Evolutionary conservation across 208 protist genomes (phyloP).

Genomic region (Leptomonas seymouri): DNA sequence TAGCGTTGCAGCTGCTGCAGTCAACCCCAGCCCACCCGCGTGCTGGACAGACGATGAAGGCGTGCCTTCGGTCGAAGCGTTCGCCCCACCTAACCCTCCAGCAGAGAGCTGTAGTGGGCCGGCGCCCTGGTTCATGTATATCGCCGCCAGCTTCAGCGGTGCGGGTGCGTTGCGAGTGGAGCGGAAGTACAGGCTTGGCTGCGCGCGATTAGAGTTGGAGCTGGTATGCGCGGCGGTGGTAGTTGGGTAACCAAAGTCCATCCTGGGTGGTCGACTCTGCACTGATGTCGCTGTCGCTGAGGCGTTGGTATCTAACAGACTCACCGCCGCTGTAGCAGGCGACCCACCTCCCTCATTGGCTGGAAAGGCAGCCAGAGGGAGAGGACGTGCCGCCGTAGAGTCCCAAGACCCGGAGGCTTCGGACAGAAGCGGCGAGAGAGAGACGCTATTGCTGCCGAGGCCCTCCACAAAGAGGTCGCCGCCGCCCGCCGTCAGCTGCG

Average conservation of each 20-base stretch:
- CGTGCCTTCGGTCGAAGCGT: neutral
- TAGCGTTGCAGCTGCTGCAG: neutral
- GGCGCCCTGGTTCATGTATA: conserved; percentile 1
- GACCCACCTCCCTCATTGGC: neutral
- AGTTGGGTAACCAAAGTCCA: conserved; percentile 7
- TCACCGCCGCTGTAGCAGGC: neutral
- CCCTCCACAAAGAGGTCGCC: conserved; percentile 12
- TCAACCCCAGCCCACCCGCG: no score
- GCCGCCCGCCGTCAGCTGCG: conserved; percentile 11
- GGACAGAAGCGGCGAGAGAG: conserved; percentile 13
- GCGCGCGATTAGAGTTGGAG: conserved; percentile 18
- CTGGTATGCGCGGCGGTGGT: neutral
- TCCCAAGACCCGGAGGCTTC: neutral
- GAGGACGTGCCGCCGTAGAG: neutral
- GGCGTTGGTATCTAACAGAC: neutral
- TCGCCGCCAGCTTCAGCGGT: conserved; percentile 22
- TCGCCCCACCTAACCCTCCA: neutral
- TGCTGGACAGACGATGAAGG: conserved; percentile 1
- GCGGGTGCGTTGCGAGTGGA: conserved; percentile 17
- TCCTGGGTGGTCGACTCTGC: neutral
- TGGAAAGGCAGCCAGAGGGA: neutral
- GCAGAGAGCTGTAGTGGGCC: neutral
- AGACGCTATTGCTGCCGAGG: conserved; percentile 4
- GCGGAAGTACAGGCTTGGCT: conserved; percentile 32
- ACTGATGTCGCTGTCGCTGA: neutral